Evolutionary conservation across 805 yeast species (phyloP).

Genomic region (Naumovozyma castellii): DNA sequence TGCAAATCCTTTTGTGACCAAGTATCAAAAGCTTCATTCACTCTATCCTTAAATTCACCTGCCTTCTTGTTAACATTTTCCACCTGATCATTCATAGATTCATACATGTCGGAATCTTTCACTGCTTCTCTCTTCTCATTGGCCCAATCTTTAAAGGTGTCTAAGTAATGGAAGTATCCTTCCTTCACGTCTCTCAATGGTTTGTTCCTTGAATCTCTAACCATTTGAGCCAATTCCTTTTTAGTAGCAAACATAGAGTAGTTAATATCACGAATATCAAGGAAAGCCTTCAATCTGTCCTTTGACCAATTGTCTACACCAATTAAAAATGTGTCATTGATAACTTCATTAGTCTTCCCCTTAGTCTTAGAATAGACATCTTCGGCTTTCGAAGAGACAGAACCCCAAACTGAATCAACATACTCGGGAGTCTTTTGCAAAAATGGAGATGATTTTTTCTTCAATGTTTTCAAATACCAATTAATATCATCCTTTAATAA

Average conservation of each 20-base stretch:
- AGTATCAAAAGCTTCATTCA: conserved; percentile 27
- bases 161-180: not conserved
- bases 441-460: conserved; percentile 29
- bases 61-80: conserved; percentile 7
- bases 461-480: conserved; percentile 28
- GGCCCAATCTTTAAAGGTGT: conserved; percentile 30
- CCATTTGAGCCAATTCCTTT: conserved; percentile 33
- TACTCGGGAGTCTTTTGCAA: conserved; percentile 29
- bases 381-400: conserved; percentile 8
- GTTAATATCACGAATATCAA: conserved; percentile 34
- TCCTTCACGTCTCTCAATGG: conserved; percentile 15
- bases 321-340: conserved; percentile 38
- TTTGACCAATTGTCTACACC: conserved; percentile 41
- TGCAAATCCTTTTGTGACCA: conserved; percentile 38
- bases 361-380: conserved; percentile 11
- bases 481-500: conserved; percentile 33
- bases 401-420: conserved; percentile 20
- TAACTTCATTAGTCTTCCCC: conserved; percentile 27
- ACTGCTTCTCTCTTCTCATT: conserved; percentile 7
- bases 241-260: conserved; percentile 34
- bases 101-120: conserved; percentile 7
- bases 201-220: conserved; percentile 24
- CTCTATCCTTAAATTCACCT: conserved; percentile 7
- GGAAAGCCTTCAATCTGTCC: conserved; percentile 34
- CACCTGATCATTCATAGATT: conserved; percentile 4